Evolutionary conservation across 2,329 filamentous ascomycete genomes (phyloP), one percentile per base, ranked within the genome.

Genomic region (Fusarium algeriense): DNA sequence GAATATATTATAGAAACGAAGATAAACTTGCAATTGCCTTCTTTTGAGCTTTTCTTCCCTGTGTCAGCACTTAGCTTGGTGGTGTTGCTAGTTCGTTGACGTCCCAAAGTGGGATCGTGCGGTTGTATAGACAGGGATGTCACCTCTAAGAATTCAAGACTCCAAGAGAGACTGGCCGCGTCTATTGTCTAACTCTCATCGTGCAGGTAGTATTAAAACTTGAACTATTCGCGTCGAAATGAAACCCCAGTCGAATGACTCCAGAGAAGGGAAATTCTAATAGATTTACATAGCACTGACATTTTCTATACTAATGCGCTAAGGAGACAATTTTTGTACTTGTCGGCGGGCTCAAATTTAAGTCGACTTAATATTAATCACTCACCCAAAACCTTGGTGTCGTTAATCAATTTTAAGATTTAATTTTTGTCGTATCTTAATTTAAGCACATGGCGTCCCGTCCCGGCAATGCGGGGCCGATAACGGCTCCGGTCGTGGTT

Each of bases 61-160:
- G 34, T 50, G 56, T 67, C 63, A 67, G 63, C 56, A 56, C 56
- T 45, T 43, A 65, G 59, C 60, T 55, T 45, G 38, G 34, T 62
- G 48, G 64, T 67, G 49, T 68, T 67, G 63, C 63, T 67, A 67
- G 64, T 67, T 67, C 44, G 45, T 49, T 44, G 32, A 41, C 15
- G 63, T 65, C 41, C 53, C 49, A 41, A 63, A 54, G 63, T 67
- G 64, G 64, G 62, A 61, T 55, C 64, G 48, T 48, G 62, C 48
- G 37, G 56, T 61, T 44, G 26, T 41, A 45, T 67, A 34, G 56
- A 63, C 64, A 67, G 49, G 56, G 64, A 35, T 65, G 38, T 41
- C n/a, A 35, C 14, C n/a, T 34, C 38, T 20, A 46, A 55, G 52
- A 55, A 45, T 19, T 34, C 30, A 44, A 41, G 28, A 55, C 52